Percentiles rank a stretch among this genome's conserved stretches.
These are phyloP conservation scores for Dendrocalamus latiflorus DNA, from an alignment of 202 grass and related monocot genomes.

Conservation along the genomic window DNA sequence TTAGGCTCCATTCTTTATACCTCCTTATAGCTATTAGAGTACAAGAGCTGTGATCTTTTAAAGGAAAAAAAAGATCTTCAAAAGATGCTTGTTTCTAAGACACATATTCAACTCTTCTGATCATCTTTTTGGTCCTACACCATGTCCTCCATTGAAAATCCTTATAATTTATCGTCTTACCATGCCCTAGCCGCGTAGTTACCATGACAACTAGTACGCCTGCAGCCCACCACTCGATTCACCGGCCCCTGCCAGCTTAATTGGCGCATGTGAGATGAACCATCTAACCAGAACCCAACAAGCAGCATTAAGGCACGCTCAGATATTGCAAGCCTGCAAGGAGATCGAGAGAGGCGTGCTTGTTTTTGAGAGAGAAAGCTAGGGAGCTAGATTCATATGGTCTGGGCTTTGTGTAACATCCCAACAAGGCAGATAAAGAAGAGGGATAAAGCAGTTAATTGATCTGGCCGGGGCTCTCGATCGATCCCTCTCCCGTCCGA, in stretches of 20 bases:
- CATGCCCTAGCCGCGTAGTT: not conserved
- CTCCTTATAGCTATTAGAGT: no score
- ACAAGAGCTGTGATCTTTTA: no score
- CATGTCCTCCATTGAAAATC: no score
- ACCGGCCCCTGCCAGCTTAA: not conserved
- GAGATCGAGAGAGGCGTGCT: not conserved
- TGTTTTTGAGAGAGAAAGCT: conserved; percentile 7
- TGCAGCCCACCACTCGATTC: not conserved
- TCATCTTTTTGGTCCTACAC: no score
- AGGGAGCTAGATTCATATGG: conserved; percentile 27
- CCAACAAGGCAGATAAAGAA: not conserved
- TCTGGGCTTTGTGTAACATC: conserved; percentile 38
- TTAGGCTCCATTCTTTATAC: no score
- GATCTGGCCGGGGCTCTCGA: not conserved
- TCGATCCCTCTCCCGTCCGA: not conserved
- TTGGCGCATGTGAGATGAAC: conserved; percentile 15
- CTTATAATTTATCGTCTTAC: not conserved
- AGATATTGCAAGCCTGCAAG: not conserved
- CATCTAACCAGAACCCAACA: conserved; percentile 15
- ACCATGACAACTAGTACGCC: not conserved
- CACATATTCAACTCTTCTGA: no score
- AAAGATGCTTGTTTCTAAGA: no score
- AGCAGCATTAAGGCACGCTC: conserved; percentile 12
- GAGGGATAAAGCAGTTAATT: not conserved
- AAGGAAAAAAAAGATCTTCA: no score